Percentiles rank a stretch among this genome's conserved stretches.
Evolutionary conservation across 2,329 filamentous ascomycete genomes (phyloP).

Genomic region (Dothideomycetes sp.): DNA sequence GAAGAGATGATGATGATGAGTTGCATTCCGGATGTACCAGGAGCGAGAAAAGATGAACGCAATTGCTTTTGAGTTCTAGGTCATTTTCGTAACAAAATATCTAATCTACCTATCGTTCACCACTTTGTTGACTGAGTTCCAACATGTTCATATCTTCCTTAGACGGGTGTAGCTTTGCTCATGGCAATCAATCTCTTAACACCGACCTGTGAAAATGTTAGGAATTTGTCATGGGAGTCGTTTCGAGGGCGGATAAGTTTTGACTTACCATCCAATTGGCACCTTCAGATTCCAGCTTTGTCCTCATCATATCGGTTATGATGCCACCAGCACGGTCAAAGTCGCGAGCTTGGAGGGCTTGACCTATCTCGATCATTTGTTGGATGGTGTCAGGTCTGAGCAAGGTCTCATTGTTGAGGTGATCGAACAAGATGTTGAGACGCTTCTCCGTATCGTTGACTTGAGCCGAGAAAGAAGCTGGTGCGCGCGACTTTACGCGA

Average conservation of each 20-base stretch:
- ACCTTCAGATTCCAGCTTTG: slow-evolving; percentile 38
- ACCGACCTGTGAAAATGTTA: slow-evolving; percentile 14
- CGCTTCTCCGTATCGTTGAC: slow-evolving; percentile 92
- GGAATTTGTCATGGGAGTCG: slow-evolving; percentile 2
- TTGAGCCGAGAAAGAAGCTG: slow-evolving; percentile 75
- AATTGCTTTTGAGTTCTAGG: too few species aligned
- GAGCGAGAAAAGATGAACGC: too few species aligned
- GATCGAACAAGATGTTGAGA: slow-evolving; percentile 87
- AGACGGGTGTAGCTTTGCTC: slow-evolving; percentile 27
- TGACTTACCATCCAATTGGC: slow-evolving; percentile 43
- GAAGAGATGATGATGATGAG: too few species aligned
- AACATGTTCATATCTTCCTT: too few species aligned
- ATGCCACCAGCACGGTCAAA: slow-evolving; percentile 37
- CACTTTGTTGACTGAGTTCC: too few species aligned
- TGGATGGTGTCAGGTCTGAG: slow-evolving; percentile 70
- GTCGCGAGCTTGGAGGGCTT: slow-evolving; percentile 31
- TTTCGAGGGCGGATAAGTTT: background rate
- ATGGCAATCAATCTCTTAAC: slow-evolving; percentile 33
- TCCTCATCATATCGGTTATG: slow-evolving; percentile 39
- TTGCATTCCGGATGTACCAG: too few species aligned
- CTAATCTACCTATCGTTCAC: too few species aligned
- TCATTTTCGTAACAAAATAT: too few species aligned
- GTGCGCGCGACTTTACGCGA: slow-evolving; percentile 76
- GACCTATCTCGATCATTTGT: slow-evolving; percentile 50
- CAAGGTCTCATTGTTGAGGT: slow-evolving; percentile 90